Percentiles rank a stretch among this genome's conserved stretches.
phyloP scores from a whole-genome alignment of 768 basidiomycete genomes.

The Mrakia gelida region DNA sequence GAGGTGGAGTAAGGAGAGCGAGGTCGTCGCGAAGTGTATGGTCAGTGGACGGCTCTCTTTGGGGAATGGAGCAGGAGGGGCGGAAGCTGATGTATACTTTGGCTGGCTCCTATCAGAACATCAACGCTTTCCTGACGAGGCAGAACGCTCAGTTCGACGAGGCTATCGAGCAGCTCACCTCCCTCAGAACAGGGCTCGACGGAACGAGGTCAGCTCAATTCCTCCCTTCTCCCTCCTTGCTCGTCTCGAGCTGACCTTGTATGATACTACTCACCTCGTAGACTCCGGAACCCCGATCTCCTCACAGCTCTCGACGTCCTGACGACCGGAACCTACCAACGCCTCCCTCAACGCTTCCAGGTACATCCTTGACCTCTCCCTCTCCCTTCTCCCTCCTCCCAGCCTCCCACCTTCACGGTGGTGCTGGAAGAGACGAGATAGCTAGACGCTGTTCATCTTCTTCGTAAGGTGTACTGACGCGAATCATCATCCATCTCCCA shows the following conservation, averaged over 20 bases:
- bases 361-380: neutral
- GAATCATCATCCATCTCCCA: neutral
- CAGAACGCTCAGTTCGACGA: constrained; percentile 80
- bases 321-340: constrained; percentile 75
- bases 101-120: constrained; percentile 55
- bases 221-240: no score
- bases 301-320: constrained; percentile 86
- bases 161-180: constrained; percentile 59
- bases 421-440: neutral
- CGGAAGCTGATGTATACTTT: constrained; percentile 64
- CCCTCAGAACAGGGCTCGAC: constrained; percentile 65
- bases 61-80: constrained; percentile 52
- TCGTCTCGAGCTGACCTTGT: neutral
- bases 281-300: constrained; percentile 81
- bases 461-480: constrained; percentile 11
- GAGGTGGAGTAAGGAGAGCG: constrained; percentile 72
- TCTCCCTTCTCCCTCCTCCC: neutral
- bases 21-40: constrained; percentile 34
- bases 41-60: constrained; percentile 7
- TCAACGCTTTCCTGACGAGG: constrained; percentile 76
- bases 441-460: neutral
- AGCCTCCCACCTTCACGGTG: neutral
- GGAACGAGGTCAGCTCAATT: constrained; percentile 60
- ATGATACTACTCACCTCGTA: neutral
- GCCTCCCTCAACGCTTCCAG: constrained; percentile 58